phyloP scores from a whole-genome alignment of 2,329 filamentous ascomycete species.

The Aureobasidium sp. region DNA sequence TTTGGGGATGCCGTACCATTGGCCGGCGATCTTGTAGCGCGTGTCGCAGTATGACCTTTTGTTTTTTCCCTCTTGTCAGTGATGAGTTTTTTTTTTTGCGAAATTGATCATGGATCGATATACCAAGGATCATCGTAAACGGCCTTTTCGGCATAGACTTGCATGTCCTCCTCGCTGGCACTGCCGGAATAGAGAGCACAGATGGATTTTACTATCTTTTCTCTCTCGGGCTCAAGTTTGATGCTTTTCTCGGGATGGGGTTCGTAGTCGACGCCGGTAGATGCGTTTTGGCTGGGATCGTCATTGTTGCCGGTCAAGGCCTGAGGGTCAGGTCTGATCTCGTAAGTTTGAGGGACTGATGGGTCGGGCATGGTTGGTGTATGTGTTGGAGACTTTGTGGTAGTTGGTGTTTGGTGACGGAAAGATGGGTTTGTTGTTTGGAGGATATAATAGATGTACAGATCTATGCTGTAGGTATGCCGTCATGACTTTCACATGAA shows the following conservation, averaged over 20 bases:
- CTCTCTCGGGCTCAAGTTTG: slow-evolving; percentile 29
- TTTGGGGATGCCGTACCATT: slow-evolving; percentile 32
- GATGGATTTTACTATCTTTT: slow-evolving; percentile 39
- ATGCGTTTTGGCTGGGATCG: slow-evolving; percentile 22
- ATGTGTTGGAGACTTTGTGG: background rate
- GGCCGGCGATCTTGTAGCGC: slow-evolving; percentile 40
- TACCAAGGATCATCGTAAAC: slow-evolving; percentile 43
- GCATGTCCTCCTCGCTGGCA: slow-evolving; percentile 43
- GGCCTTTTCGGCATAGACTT: slow-evolving; percentile 41
- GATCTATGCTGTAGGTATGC: too few species aligned
- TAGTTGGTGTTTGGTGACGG: too few species aligned
- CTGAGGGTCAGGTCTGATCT: slow-evolving; percentile 24
- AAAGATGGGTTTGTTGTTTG: too few species aligned
- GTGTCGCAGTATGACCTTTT: slow-evolving; percentile 39
- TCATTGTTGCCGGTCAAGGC: slow-evolving; percentile 26
- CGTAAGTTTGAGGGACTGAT: slow-evolving; percentile 15
- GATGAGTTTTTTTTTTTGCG: too few species aligned
- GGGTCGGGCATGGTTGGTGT: slow-evolving; percentile 11
- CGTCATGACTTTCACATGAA: too few species aligned
- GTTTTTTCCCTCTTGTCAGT: slow-evolving; percentile 33
- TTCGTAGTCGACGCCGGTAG: slow-evolving; percentile 36
- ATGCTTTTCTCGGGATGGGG: slow-evolving; percentile 35
- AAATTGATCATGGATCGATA: too few species aligned
- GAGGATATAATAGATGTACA: too few species aligned
- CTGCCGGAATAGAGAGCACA: slow-evolving; percentile 42